A percentile compares a stretch with the other conserved stretches of the same genome.
These are phyloP conservation scores for Chlorella variabilis DNA, from an alignment of 163 green algal genomes.

Conservation along the genomic window DNA sequence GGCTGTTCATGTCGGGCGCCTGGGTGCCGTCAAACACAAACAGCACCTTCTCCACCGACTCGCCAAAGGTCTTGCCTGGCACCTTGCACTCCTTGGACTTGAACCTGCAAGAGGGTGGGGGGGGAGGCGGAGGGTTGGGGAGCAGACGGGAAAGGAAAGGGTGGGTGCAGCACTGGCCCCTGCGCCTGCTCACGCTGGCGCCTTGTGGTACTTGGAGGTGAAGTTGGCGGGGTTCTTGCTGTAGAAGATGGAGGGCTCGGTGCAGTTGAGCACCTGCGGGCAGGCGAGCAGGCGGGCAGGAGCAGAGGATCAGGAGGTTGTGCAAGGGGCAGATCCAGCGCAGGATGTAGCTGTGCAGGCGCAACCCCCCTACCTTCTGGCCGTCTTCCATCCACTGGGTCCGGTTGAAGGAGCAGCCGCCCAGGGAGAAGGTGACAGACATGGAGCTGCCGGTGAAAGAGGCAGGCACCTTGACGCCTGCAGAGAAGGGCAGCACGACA, in stretches of 20 bases:
- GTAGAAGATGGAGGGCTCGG: conserved; percentile 46
- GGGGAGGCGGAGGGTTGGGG: not conserved
- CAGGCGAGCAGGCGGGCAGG: too few species aligned
- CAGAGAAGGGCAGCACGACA: too few species aligned
- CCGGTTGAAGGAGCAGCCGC: conserved; percentile 45
- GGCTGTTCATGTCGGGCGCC: conserved; percentile 6
- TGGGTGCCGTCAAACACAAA: conserved; percentile 42
- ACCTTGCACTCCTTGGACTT: conserved; percentile 36
- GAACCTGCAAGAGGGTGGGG: conserved; percentile 8
- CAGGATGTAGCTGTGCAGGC: too few species aligned
- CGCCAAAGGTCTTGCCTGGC: conserved; percentile 44
- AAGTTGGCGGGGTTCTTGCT: conserved; percentile 33
- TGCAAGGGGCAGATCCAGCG: not conserved
- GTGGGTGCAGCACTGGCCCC: too few species aligned
- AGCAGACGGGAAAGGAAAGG: not conserved
- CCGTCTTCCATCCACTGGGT: conserved; percentile 8
- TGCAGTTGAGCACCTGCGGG: conserved; percentile 44
- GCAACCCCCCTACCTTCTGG: conserved; percentile 9
- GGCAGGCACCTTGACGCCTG: conserved; percentile 26
- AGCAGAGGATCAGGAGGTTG: not conserved
- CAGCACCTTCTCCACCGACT: conserved; percentile 36
- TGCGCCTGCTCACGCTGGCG: conserved; percentile 1
- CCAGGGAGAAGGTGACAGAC: conserved; percentile 27
- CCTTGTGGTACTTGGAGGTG: conserved; percentile 35
- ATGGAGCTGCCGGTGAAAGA: conserved; percentile 29